A percentile compares a stretch with the other conserved stretches of the same genome.
Evolutionary conservation across 371 early-diverging fungal species (phyloP).

Genomic region (Mortierella sp.): DNA sequence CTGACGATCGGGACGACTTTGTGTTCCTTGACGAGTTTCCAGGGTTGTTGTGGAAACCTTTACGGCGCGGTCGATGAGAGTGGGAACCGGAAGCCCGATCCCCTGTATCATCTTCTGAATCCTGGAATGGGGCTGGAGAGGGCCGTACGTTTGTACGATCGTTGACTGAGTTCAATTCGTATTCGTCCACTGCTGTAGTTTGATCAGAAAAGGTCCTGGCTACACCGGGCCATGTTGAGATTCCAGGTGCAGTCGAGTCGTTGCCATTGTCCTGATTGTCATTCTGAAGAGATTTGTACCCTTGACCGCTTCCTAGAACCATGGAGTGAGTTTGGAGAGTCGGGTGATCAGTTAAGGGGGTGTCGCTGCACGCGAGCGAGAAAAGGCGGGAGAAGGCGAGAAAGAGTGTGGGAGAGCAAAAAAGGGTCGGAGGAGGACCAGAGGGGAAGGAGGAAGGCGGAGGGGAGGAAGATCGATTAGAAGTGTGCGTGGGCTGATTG

Average conservation of each 20-base stretch:
- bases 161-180: constrained; percentile 34
- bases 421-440: too few relatives aligned
- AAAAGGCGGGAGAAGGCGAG: too few relatives aligned
- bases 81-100: constrained; percentile 1
- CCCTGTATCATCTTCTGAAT: constrained; percentile 12
- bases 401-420: too few relatives aligned
- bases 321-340: constrained; percentile 5
- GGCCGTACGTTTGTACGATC: constrained; percentile 24
- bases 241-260: constrained; percentile 1
- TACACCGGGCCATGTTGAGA: constrained; percentile 32
- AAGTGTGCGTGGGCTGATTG: too few relatives aligned
- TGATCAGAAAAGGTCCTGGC: constrained; percentile 29
- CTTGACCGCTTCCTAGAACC: constrained; percentile 38
- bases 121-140: constrained; percentile 9
- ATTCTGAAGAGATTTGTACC: constrained; percentile 29
- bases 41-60: constrained; percentile 20
- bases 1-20: constrained; percentile 19
- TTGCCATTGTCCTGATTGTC: constrained; percentile 14
- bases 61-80: constrained; percentile 20
- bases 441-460: too few relatives aligned
- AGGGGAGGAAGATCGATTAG: too few relatives aligned
- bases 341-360: neutral
- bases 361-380: neutral
- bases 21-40: constrained; percentile 9
- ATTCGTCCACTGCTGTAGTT: constrained; percentile 22